A percentile compares a stretch with the other conserved stretches of the same genome.
Evolutionary conservation across 306 rosid genomes (phyloP).

Genomic region (Cajanus cajan): DNA sequence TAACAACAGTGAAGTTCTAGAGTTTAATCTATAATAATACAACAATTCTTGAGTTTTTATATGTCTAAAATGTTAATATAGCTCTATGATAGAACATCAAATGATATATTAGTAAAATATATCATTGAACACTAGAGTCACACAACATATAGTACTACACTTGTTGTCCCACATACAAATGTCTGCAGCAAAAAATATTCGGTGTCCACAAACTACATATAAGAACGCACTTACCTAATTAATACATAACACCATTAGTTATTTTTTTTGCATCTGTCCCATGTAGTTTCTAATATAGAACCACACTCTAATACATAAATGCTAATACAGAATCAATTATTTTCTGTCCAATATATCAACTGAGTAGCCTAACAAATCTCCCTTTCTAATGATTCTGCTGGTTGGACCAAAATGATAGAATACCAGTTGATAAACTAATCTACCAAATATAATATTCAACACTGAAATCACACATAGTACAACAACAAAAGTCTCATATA

Average conservation of each 20-base stretch:
- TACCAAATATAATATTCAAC: no score
- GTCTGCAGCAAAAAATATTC: not conserved
- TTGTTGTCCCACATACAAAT: not conserved
- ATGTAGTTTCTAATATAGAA: not conserved
- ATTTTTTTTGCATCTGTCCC: not conserved
- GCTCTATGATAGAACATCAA: no score
- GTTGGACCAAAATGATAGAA: no score
- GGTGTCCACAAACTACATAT: not conserved
- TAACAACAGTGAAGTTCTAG: no score
- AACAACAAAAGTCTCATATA: no score
- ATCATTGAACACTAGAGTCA: no score
- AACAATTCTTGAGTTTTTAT: not conserved
- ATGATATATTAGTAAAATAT: no score
- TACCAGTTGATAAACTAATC: no score
- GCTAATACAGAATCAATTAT: not conserved
- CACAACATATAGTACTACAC: not conserved
- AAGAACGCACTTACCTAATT: not conserved
- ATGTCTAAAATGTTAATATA: not conserved
- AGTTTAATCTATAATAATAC: slow-evolving; percentile 2
- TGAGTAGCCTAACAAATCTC: no score
- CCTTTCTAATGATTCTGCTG: no score
- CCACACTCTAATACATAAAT: no score
- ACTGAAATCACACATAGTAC: no score
- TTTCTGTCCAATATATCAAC: not conserved
- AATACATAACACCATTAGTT: not conserved